These are phyloP conservation scores for Penicillium subrubescens DNA, from an alignment of 495 filamentous ascomycete species.

Conservation along the genomic window DNA sequence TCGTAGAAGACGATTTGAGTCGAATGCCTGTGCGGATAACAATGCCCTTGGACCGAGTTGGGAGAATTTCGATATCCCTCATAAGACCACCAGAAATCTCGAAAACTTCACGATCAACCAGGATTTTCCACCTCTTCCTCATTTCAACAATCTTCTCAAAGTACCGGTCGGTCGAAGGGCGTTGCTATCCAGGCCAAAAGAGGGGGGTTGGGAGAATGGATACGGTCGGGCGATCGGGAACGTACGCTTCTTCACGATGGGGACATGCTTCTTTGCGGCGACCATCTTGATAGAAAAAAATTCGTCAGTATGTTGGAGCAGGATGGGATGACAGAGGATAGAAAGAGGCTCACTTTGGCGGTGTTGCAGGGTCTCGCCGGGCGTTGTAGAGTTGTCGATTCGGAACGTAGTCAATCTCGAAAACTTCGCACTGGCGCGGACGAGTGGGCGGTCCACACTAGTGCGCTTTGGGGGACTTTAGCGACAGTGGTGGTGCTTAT, in stretches of 20 bases:
- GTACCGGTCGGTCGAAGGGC: slow-evolving; percentile 24
- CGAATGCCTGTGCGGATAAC: slow-evolving; percentile 10
- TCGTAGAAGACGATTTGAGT: not conserved
- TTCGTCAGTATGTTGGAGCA: slow-evolving; percentile 22
- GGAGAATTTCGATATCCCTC: not conserved
- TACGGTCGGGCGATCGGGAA: slow-evolving; percentile 35
- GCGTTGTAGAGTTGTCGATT: slow-evolving; percentile 53
- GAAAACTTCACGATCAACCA: not conserved
- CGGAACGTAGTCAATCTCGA: slow-evolving; percentile 49
- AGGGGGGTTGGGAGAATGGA: not conserved
- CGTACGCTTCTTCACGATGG: slow-evolving; percentile 99
- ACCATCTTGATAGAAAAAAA: slow-evolving; percentile 69
- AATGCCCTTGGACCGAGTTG: slow-evolving; percentile 24
- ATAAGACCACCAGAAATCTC: not conserved
- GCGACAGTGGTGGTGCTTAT: slow-evolving; percentile 33
- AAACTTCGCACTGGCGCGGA: slow-evolving; percentile 39
- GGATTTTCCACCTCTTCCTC: slow-evolving; percentile 15
- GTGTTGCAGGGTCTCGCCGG: slow-evolving; percentile 46
- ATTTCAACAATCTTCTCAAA: slow-evolving; percentile 4
- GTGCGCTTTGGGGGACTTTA: slow-evolving; percentile 43
- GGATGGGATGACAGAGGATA: slow-evolving; percentile 12
- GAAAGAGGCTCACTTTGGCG: slow-evolving; percentile 46
- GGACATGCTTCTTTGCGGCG: slow-evolving; percentile 96
- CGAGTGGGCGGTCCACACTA: slow-evolving; percentile 41
- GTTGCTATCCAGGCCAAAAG: slow-evolving; percentile 26